Evolutionary conservation across 2,329 filamentous ascomycete species (phyloP), one percentile per base, ranked within the genome.

Genomic region (Orbilia quercus): DNA sequence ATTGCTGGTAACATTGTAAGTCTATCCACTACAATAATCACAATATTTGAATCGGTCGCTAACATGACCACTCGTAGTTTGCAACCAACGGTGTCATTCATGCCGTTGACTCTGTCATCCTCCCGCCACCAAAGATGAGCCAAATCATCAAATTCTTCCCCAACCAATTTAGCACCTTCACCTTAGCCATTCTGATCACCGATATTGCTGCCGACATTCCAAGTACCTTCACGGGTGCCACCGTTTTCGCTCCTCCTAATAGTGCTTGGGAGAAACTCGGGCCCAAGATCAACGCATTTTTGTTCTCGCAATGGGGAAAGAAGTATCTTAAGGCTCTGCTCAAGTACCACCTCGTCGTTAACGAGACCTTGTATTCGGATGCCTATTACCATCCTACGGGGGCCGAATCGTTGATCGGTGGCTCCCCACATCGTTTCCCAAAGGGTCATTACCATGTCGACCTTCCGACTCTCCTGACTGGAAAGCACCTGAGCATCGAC

Each of bases 1-100:
- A 81, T 92, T 2, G 87, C 85, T 2, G 83, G 87, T 59, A 87
- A 96, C 80, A 86, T 95, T 76, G 88, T 91, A 82, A 75, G 85
- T 81, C 22, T 25, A 45, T 14, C 18, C 18, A n/a, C 23, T 18
- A 48, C 58, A 20, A 31, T 25, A 51, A 47, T 18, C 1, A 3
- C n/a, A 3, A 51, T 5, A n/a, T 18, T 47, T 36, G 14, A 31
- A 2, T 18, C 36, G 51, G 7, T n/a, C 20, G 31, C 47, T 28
- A 23, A 34, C 36, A 40, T 25, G 14, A 20, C 1, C 44, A 34
- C 12, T 62, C 12, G n/a, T 47, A 90, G 88, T 84, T 86, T 79
- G 89, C 88, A 42, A 89, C 86, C 74, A 96, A 96, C 79, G 92
- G 93, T 44, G 84, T 95, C 40, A 87, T 96, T 75, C 92, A 96